phyloP scores from a whole-genome alignment of 2,329 filamentous ascomycete genomes.

The Zymoseptoria ardabiliae region DNA sequence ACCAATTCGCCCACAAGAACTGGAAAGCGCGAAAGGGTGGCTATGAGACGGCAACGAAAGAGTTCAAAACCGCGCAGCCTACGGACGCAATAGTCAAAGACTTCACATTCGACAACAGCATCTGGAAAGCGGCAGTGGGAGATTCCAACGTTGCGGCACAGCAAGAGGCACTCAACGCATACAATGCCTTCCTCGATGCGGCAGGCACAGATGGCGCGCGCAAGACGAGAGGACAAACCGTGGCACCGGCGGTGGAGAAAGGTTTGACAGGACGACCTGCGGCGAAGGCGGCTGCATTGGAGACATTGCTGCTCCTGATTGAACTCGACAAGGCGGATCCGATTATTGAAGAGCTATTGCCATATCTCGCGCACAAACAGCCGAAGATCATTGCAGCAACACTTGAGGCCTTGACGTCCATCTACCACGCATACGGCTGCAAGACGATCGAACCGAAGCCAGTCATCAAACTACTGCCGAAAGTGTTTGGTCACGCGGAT shows the following conservation, averaged over 20 bases:
- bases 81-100: conserved; percentile 77
- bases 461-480: conserved; percentile 78
- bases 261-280: conserved; percentile 82
- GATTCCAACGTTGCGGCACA: conserved; percentile 97
- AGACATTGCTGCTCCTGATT: conserved; percentile 80
- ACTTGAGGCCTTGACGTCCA: conserved; percentile 67
- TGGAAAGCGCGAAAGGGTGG: conserved; percentile 97
- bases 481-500: conserved; percentile 90
- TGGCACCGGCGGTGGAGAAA: conserved; percentile 81
- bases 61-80: conserved; percentile 79
- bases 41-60: conserved; percentile 86
- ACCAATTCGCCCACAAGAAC: conserved; percentile 81
- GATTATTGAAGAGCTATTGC: conserved; percentile 83
- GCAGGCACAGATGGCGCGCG: conserved; percentile 63
- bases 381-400: conserved; percentile 79
- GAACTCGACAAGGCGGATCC: conserved; percentile 82
- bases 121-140: conserved; percentile 88
- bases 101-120: conserved; percentile 71
- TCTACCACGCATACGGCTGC: conserved; percentile 91
- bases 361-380: conserved; percentile 75
- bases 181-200: conserved; percentile 89
- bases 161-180: conserved; percentile 78
- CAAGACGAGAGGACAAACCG: conserved; percentile 66
- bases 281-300: conserved; percentile 78
- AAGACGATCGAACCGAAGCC: conserved; percentile 91